phyloP scores from a whole-genome alignment of 257 asterid genomes.

The Solanum commersonii region DNA sequence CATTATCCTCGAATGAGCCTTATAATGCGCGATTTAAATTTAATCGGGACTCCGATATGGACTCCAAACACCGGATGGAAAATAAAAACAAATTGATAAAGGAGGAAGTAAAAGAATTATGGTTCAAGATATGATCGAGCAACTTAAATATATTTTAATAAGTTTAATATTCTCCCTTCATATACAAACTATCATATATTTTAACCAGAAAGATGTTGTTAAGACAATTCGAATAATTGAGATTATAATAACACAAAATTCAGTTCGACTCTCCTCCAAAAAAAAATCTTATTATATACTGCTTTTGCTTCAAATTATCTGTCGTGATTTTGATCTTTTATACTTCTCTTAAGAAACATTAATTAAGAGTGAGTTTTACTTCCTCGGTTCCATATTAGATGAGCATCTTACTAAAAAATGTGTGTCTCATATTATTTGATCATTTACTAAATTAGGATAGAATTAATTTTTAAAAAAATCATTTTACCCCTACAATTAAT shows the following conservation, averaged over 20 bases:
- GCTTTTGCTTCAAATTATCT: background rate
- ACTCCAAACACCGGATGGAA: accelerated
- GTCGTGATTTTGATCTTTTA: no score
- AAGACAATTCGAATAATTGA: background rate
- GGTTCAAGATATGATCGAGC: background rate
- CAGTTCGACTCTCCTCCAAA: background rate
- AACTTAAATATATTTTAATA: background rate
- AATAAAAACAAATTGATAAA: background rate
- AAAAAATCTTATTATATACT: background rate
- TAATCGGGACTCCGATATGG: no score
- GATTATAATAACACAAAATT: background rate
- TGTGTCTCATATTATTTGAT: no score
- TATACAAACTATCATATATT: background rate
- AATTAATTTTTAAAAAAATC: no score
- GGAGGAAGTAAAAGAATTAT: background rate
- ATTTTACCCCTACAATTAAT: no score
- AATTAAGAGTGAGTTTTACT: no score
- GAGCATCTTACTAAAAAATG: no score
- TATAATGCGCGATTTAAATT: no score
- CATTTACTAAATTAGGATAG: no score
- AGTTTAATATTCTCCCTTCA: background rate
- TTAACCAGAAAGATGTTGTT: background rate
- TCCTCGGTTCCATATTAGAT: no score
- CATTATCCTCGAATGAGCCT: accelerated
- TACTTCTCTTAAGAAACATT: no score